Conservation (phyloP, 1,284 basidiomycete species). For the Blastosporella zonata region DNA sequence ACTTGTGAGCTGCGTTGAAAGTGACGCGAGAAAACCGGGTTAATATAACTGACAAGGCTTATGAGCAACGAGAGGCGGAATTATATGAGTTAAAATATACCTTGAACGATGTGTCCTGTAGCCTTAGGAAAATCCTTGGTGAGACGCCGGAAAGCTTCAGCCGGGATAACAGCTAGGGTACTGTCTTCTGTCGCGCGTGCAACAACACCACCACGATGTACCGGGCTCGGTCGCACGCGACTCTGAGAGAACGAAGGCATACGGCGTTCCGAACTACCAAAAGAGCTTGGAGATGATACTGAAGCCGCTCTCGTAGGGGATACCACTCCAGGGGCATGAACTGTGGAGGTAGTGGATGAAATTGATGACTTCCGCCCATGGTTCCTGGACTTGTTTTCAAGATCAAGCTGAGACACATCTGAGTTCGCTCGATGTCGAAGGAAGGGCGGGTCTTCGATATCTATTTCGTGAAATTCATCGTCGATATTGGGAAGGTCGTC, state of each 20-base stretch:
- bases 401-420: constrained; percentile 61
- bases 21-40: constrained; percentile 97
- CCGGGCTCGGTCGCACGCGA: constrained; percentile 28
- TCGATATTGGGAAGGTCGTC: constrained; percentile 39
- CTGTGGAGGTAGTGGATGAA: constrained; percentile 65
- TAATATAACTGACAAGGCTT: constrained; percentile 68
- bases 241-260: constrained; percentile 21
- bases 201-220: constrained; percentile 69
- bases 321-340: constrained; percentile 44
- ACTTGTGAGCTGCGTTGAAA: constrained; percentile 94
- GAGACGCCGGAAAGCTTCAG: constrained; percentile 89
- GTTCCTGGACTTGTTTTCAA: constrained; percentile 36
- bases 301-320: constrained; percentile 29
- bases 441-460: constrained; percentile 22
- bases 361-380: constrained; percentile 46
- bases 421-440: constrained; percentile 45
- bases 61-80: neutral
- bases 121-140: constrained; percentile 97
- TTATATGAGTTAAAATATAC: constrained; percentile 32
- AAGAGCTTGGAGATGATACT: constrained; percentile 27
- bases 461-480: constrained; percentile 24
- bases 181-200: constrained; percentile 92
- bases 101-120: constrained; percentile 95
- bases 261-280: constrained; percentile 21
- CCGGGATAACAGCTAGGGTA: constrained; percentile 97